These are phyloP conservation scores for Phytopythium ostracodes DNA, from an alignment of 352 stramenopile genomes.

Conservation along the genomic window DNA sequence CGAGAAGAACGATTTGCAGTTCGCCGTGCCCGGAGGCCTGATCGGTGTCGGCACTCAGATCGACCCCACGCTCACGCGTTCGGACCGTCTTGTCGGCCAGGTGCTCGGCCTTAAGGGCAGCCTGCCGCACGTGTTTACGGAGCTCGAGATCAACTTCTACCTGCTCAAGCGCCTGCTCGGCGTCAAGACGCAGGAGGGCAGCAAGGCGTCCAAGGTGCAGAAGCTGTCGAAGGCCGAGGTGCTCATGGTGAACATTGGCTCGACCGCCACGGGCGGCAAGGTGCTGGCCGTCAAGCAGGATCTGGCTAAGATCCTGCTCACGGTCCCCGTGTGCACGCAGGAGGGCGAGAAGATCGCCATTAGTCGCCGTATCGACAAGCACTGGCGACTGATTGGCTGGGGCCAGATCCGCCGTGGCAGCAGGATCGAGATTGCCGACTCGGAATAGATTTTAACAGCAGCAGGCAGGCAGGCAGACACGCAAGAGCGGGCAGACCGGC, in stretches of 20 bases:
- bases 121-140: conserved; percentile 98
- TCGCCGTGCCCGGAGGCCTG: conserved; percentile 97
- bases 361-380: conserved; percentile 98
- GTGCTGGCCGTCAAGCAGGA: conserved; percentile 95
- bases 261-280: conserved; percentile 97
- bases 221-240: conserved; percentile 99
- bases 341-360: conserved; percentile 99
- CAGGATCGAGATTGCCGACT: conserved; percentile 90
- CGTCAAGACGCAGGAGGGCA: conserved; percentile 98
- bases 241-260: conserved; percentile 99
- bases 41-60: conserved; percentile 99
- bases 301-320: conserved; percentile 98
- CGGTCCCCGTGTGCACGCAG: conserved; percentile 99
- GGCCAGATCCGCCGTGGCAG: conserved; percentile 98
- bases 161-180: conserved; percentile 98
- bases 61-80: conserved; percentile 98
- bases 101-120: conserved; percentile 96
- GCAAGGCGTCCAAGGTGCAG: conserved; percentile 99
- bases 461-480: neutral
- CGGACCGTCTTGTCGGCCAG: conserved; percentile 99
- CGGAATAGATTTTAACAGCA: conserved; percentile 70
- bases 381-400: conserved; percentile 99
- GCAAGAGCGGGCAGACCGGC: neutral
- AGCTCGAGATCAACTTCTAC: conserved; percentile 99
- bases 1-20: conserved; percentile 99